Evolutionary conservation across 2,329 filamentous ascomycete species (phyloP).

Genomic region (Orbilia brochopaga): DNA sequence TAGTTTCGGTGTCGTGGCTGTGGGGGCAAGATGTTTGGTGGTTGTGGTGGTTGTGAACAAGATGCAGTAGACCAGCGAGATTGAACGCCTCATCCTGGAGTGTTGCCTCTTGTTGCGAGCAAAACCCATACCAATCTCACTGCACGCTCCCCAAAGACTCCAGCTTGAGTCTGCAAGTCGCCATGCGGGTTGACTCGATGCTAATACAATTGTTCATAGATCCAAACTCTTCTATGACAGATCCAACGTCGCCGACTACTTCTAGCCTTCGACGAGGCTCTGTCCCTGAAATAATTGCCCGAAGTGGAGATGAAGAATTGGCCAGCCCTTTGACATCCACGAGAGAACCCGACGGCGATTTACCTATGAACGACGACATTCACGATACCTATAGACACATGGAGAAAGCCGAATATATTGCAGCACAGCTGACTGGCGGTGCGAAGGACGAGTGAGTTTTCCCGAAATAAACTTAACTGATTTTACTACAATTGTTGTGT

Average conservation of each 20-base stretch:
- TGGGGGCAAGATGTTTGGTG: neutral
- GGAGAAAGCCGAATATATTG: slow-evolving; percentile 39
- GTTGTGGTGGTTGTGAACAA: neutral
- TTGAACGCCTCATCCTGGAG: too few relatives aligned
- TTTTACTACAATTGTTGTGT: neutral
- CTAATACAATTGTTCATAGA: slow-evolving; percentile 5
- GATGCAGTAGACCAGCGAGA: too few relatives aligned
- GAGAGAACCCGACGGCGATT: slow-evolving; percentile 43
- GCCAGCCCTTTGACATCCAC: slow-evolving; percentile 24
- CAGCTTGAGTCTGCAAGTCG: neutral
- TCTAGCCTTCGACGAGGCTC: slow-evolving; percentile 45
- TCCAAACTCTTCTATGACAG: slow-evolving; percentile 35
- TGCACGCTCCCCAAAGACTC: too few relatives aligned
- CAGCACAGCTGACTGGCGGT: slow-evolving; percentile 31
- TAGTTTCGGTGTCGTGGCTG: neutral
- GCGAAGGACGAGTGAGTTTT: slow-evolving; percentile 44
- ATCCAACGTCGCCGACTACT: slow-evolving; percentile 41
- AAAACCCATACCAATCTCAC: too few relatives aligned
- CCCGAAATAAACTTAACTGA: neutral
- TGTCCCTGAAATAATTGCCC: slow-evolving; percentile 27
- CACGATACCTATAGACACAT: slow-evolving; percentile 18
- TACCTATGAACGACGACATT: slow-evolving; percentile 33
- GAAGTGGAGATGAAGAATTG: slow-evolving; percentile 32
- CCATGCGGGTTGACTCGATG: neutral
- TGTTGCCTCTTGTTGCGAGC: too few relatives aligned